phyloP scores from a whole-genome alignment of 106 monocot genomes.

The Dendrobium officinale region DNA sequence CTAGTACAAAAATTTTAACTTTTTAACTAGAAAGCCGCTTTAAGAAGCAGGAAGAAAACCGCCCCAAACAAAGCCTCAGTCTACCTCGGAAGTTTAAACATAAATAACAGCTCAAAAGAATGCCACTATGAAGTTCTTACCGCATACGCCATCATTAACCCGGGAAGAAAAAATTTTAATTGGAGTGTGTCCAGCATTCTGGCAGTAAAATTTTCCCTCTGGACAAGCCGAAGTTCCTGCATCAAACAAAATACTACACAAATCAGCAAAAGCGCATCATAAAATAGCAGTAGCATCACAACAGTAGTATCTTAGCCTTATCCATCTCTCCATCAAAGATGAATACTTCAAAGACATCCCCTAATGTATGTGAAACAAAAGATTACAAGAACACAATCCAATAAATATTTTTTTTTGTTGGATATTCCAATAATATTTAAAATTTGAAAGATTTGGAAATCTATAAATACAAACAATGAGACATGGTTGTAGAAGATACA shows the following conservation, averaged over 20 bases:
- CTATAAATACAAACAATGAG: not conserved
- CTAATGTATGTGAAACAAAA: not conserved
- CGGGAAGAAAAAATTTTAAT: slow-evolving; percentile 74
- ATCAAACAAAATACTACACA: slow-evolving; percentile 5
- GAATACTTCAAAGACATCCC: not conserved
- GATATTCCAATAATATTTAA: not conserved
- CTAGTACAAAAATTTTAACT: no score
- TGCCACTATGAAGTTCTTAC: slow-evolving; percentile 30
- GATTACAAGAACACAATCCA: not conserved
- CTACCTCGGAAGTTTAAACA: not conserved
- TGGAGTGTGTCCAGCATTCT: slow-evolving; percentile 70
- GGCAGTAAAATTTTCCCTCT: slow-evolving; percentile 90
- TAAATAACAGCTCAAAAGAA: slow-evolving; percentile 1
- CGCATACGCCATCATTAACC: slow-evolving; percentile 96
- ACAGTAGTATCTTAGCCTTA: not conserved
- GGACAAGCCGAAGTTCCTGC: slow-evolving; percentile 98
- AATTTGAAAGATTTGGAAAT: not conserved
- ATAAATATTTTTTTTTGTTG: not conserved
- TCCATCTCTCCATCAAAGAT: not conserved
- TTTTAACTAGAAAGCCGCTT: no score
- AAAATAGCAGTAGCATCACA: not conserved
- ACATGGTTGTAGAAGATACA: not conserved
- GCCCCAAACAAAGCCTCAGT: not conserved
- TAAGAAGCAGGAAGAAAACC: no score
- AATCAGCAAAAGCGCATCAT: not conserved